Evolutionary conservation across 1,139 yeast genomes (phyloP).

Genomic region (Ogataea hybrid): DNA sequence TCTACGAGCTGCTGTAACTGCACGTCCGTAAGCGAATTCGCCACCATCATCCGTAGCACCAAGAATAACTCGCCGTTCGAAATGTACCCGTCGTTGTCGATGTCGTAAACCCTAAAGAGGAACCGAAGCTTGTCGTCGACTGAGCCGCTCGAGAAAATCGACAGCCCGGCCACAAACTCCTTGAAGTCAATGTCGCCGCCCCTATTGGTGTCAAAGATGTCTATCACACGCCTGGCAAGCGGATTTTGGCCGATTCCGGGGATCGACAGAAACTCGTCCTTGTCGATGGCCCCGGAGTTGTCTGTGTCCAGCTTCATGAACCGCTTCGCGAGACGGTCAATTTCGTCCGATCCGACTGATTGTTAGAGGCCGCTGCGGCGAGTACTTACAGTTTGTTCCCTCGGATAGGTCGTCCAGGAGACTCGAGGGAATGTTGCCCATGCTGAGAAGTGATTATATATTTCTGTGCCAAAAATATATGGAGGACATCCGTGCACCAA

Average conservation of each 20-base stretch:
- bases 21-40: slow-evolving; percentile 78
- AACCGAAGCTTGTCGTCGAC: slow-evolving; percentile 81
- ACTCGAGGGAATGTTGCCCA: slow-evolving; percentile 36
- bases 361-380: slow-evolving; percentile 2
- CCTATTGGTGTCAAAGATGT: slow-evolving; percentile 90
- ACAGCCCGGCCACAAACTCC: slow-evolving; percentile 87
- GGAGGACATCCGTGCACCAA: no score
- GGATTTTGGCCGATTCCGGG: slow-evolving; percentile 95
- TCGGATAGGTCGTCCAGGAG: slow-evolving; percentile 33
- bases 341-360: slow-evolving; percentile 77
- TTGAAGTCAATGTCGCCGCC: slow-evolving; percentile 94
- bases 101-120: slow-evolving; percentile 93
- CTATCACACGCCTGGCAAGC: slow-evolving; percentile 83
- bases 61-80: slow-evolving; percentile 94
- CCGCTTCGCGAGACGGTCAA: slow-evolving; percentile 84
- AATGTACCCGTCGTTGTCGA: slow-evolving; percentile 91
- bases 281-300: slow-evolving; percentile 88
- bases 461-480: neutral
- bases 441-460: slow-evolving; percentile 9
- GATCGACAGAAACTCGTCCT: slow-evolving; percentile 83
- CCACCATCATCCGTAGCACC: slow-evolving; percentile 97
- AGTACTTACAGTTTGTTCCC: slow-evolving; percentile 34
- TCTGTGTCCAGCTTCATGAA: slow-evolving; percentile 96
- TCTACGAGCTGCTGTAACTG: slow-evolving; percentile 96
- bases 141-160: slow-evolving; percentile 87